Conservation (phyloP, 441 rosid species). For the Sinapis alba region DNA sequence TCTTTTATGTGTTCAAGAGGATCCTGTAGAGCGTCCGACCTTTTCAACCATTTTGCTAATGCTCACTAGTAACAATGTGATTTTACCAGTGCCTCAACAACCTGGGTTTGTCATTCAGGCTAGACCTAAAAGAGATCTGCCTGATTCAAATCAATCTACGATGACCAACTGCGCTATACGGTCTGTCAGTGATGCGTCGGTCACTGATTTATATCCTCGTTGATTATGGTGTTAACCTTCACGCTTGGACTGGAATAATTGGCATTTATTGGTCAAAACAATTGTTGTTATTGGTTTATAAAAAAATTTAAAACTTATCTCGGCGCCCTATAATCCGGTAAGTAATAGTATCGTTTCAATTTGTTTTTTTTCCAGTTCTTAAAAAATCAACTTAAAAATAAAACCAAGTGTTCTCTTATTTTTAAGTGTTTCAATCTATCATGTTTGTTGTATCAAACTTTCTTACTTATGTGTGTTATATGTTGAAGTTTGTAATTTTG, state of each 20-base stretch:
- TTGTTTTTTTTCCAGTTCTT: neutral
- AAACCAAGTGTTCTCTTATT: too few relatives aligned
- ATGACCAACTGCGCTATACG: neutral
- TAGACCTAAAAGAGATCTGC: neutral
- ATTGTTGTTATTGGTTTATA: too few relatives aligned
- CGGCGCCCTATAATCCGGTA: too few relatives aligned
- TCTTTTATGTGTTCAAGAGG: constrained; percentile 51
- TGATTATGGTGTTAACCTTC: neutral
- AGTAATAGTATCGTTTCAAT: neutral
- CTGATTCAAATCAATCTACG: neutral
- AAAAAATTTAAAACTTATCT: too few relatives aligned
- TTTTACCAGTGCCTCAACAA: constrained; percentile 14
- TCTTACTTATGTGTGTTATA: neutral
- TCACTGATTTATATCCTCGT: neutral
- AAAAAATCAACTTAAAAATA: neutral
- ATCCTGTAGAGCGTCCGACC: constrained; percentile 34
- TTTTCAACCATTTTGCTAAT: constrained; percentile 28
- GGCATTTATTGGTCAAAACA: too few relatives aligned
- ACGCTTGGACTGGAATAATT: too few relatives aligned
- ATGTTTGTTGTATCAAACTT: too few relatives aligned
- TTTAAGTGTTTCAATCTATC: too few relatives aligned
- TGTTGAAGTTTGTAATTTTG: too few relatives aligned
- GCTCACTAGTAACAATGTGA: constrained; percentile 27
- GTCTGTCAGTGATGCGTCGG: neutral
- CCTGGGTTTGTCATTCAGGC: constrained; percentile 23